Evolutionary conservation across 2,329 filamentous ascomycete genomes (phyloP), one percentile per base, ranked within the genome.

Genomic region (Nigrograna mackinnonii): DNA sequence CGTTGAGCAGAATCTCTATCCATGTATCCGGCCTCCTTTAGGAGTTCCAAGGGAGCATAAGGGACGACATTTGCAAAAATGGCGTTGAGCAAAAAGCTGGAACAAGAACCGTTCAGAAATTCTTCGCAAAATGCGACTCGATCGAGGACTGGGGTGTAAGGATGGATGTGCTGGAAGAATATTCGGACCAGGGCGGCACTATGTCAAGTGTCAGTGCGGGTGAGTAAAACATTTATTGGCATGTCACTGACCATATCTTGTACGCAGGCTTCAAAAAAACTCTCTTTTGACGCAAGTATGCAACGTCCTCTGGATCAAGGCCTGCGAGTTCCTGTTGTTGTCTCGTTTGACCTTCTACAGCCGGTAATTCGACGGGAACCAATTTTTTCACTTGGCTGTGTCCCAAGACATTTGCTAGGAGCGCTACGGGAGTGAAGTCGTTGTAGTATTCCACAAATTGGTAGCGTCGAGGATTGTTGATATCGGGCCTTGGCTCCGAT

Each of bases 391-490:
- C 7, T 33, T 33, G 31, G 16, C 16, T 17, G 11, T 12, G 31
- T 17, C 11, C 31, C 9, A n/a, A n/a, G n/a, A n/a, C n/a, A n/a
- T 33, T 7, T 16, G 11, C 31, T 12, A 33, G 9, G 11, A 33
- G 11, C 9, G 31, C 18, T 9, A 11, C 11, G 18, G 31, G 9
- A 33, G 11, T 33, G 31, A 33, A 17, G 7, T 9, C 31, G 11
- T 17, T 11, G 16, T 33, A 33, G 31, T 33, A 33, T 33, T 33
- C 31, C 7, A 33, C 31, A 17, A 33, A 12, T 33, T 17, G 31
- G 11, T 17, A 16, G 16, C 11, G 9, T 16, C 31, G 9, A 33
- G 9, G 16, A 7, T 11, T 17, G 9, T 17, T 7, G 9, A 16
- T 33, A 16, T 16, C 9, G 31, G 7, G 31, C 7, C 16, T 33